phyloP scores from a whole-genome alignment of 441 rosid species.

The Biscutella laevigata region DNA sequence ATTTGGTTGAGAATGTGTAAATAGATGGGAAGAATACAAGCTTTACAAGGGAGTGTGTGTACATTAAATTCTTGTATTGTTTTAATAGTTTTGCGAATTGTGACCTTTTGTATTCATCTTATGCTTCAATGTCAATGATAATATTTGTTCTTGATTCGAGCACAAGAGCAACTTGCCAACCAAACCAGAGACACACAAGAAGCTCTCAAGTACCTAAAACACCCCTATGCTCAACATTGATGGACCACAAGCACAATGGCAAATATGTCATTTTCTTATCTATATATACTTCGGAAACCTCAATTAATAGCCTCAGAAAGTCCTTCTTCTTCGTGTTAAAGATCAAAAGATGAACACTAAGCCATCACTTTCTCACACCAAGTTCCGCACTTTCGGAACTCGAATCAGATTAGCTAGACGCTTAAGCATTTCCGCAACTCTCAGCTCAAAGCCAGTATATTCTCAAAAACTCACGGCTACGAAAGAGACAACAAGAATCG shows the following conservation, averaged over 20 bases:
- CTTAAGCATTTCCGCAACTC: slow-evolving; percentile 30
- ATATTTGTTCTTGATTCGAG: no score
- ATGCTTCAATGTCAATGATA: no score
- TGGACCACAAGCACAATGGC: slow-evolving; percentile 1
- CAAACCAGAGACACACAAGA: no score
- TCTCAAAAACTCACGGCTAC: slow-evolving; percentile 11
- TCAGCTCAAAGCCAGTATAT: slow-evolving; percentile 25
- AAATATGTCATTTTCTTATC: slow-evolving; percentile 12
- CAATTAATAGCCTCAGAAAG: slow-evolving; percentile 22
- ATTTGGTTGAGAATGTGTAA: slow-evolving; percentile 30
- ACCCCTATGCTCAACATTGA: no score
- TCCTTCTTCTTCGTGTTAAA: slow-evolving; percentile 13
- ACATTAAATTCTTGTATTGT: no score
- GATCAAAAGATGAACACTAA: slow-evolving; percentile 23
- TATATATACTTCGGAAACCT: slow-evolving; percentile 2
- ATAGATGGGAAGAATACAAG: slow-evolving; percentile 26
- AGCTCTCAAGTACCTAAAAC: no score
- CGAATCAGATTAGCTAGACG: background rate
- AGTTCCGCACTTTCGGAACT: background rate
- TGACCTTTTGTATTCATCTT: no score
- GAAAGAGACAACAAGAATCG: slow-evolving; percentile 17
- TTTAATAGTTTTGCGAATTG: no score
- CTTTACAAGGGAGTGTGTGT: slow-evolving; percentile 27
- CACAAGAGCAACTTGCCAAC: no score
- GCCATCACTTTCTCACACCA: slow-evolving; percentile 16